Evolutionary conservation across 208 protist species (phyloP).

Genomic region (Acanthamoeba royreba): DNA sequence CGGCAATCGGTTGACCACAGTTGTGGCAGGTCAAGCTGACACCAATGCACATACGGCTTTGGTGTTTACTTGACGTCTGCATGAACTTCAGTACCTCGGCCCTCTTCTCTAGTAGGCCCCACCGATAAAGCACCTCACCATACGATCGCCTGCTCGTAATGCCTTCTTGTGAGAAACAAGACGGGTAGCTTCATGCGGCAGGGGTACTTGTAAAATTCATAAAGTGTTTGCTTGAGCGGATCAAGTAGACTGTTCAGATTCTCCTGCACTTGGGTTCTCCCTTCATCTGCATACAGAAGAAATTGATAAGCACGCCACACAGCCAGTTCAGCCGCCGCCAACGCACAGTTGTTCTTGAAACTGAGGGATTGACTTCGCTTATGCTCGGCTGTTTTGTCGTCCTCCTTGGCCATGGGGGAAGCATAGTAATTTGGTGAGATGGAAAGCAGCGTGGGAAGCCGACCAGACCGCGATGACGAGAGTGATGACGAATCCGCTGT

Average conservation of each 20-base stretch:
- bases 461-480: neutral
- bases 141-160: slow-evolving; percentile 6
- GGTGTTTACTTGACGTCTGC: neutral
- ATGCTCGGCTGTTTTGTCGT: neutral
- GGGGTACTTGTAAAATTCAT: neutral
- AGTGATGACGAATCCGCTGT: neutral
- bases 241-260: neutral
- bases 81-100: slow-evolving; percentile 64
- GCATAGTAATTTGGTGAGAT: neutral
- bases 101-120: slow-evolving; percentile 59
- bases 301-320: neutral
- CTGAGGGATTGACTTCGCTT: neutral
- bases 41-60: neutral
- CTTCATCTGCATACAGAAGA: neutral
- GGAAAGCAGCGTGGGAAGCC: neutral
- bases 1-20: slow-evolving; percentile 33
- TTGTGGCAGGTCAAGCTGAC: slow-evolving; percentile 32
- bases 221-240: neutral
- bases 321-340: neutral
- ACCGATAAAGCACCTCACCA: slow-evolving; percentile 55
- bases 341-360: neutral
- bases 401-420: neutral
- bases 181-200: neutral
- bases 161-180: neutral
- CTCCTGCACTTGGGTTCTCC: neutral